Evolutionary conservation across 352 stramenopile genomes (phyloP), one percentile per base, ranked within the genome.

Genomic region (Phytophthora gonapodyides): DNA sequence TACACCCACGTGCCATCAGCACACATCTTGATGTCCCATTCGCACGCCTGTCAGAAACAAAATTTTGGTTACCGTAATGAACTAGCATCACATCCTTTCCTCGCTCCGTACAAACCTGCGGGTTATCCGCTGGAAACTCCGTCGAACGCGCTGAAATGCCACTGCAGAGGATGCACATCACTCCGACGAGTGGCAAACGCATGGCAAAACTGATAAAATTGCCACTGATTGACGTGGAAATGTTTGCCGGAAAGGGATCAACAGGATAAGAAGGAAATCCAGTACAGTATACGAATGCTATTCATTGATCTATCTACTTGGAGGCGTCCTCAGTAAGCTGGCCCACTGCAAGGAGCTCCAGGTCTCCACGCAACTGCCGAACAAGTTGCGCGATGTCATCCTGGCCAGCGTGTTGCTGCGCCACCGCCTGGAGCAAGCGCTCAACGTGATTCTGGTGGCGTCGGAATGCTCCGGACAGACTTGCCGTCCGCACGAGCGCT

Each of bases 1-100:
- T 89, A 86, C 13, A 88, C 77, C 82, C 82, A 91, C 50, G 79
- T 88, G 46, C 79, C 79, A 57, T 91, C 79, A 27, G 48, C 61
- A 21, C 82, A 91, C 34, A 91, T 70, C 44, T 76, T 79, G 46
- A 89, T 57, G 53, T 88, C 79, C 82, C 78, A 89, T 44, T 72
- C 38, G 53, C 82, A 91, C 10, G 67, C 66, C 82, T 91, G 24
- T 1, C 54, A 34, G 17, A 8, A 53, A 50, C 6, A 34, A 49
- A 55, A 7, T n/a, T 36, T 24, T 50, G 9, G 13, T 27, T 15
- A 35, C 2, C 7, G 43, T 2, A 54, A 44, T 40, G 24, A n/a
- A 24, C 1, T 24, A 3, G 21, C 3, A 24, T 24, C 21, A 3
- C 21, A 24, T 24, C 1, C 21, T 3, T 24, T 24, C 21, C 21